Evolutionary conservation across 345 rosid genomes (phyloP).

Genomic region (Trapa bicornis): DNA sequence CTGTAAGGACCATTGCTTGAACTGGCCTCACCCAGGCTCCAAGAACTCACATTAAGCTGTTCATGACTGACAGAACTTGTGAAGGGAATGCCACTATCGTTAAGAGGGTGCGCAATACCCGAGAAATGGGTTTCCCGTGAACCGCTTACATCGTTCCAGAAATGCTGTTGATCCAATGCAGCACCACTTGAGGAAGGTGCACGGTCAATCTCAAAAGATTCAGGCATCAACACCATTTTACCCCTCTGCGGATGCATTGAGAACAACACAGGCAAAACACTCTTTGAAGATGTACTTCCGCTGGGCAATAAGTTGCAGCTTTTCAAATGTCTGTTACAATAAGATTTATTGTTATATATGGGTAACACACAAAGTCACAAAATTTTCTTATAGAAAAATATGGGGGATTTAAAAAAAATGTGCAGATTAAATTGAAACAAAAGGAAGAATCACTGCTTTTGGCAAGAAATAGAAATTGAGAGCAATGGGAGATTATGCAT

Average conservation of each 20-base stretch:
- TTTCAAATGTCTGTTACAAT: not conserved
- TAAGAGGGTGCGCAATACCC: conserved; percentile 33
- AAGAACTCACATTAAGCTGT: conserved; percentile 32
- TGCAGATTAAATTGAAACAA: not conserved
- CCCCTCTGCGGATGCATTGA: conserved; percentile 85
- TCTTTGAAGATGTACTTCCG: not conserved
- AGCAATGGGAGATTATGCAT: no score
- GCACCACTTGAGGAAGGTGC: conserved; percentile 62
- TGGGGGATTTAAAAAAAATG: not conserved
- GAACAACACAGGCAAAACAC: conserved; percentile 9
- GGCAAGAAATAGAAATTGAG: no score
- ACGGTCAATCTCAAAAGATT: conserved; percentile 57
- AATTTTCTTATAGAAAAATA: no score
- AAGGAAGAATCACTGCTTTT: no score
- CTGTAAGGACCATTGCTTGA: conserved; percentile 37
- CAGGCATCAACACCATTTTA: conserved; percentile 61
- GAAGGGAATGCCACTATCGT: conserved; percentile 21
- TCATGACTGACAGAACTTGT: conserved; percentile 40
- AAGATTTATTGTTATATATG: not conserved
- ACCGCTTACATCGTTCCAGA: conserved; percentile 50
- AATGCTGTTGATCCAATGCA: conserved; percentile 46
- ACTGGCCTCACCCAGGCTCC: conserved; percentile 43
- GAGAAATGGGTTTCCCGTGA: conserved; percentile 35
- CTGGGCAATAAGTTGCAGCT: not conserved
- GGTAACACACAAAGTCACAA: not conserved